Evolutionary conservation across 2,329 filamentous ascomycete species (phyloP).

Genomic region (Colletotrichum sp.): DNA sequence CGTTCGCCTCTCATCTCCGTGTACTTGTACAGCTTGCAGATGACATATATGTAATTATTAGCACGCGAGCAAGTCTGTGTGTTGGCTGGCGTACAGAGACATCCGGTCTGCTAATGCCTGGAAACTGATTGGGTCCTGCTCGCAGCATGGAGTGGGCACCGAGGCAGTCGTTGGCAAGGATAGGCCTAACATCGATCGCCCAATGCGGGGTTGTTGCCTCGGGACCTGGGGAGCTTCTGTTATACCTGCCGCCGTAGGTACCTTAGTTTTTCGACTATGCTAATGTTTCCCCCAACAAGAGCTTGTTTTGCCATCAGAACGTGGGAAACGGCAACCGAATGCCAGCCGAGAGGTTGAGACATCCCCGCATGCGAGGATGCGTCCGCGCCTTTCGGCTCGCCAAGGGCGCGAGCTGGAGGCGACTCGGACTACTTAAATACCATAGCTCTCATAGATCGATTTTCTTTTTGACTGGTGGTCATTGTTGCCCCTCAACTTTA

Average conservation of each 20-base stretch:
- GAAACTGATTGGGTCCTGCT: background rate
- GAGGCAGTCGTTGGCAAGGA: background rate
- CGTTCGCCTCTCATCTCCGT: background rate
- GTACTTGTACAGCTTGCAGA: background rate
- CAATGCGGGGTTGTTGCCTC: slow-evolving; percentile 14
- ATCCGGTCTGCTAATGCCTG: background rate
- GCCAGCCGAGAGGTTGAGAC: background rate
- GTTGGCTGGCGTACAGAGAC: background rate
- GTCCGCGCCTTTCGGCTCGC: background rate
- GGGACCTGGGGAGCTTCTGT: background rate
- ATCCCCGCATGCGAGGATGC: background rate
- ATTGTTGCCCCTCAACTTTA: background rate
- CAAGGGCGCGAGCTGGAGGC: background rate
- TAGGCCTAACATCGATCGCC: background rate
- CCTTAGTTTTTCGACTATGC: background rate
- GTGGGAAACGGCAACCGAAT: background rate
- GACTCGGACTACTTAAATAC: background rate
- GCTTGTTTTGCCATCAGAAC: background rate
- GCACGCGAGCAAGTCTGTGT: background rate
- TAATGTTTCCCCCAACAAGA: background rate
- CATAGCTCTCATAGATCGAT: background rate
- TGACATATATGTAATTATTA: background rate
- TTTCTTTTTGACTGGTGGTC: too few relatives aligned
- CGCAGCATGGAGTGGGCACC: background rate
- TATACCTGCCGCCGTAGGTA: background rate